phyloP scores from a whole-genome alignment of 345 rosid genomes.

The Jatropha curcas region DNA sequence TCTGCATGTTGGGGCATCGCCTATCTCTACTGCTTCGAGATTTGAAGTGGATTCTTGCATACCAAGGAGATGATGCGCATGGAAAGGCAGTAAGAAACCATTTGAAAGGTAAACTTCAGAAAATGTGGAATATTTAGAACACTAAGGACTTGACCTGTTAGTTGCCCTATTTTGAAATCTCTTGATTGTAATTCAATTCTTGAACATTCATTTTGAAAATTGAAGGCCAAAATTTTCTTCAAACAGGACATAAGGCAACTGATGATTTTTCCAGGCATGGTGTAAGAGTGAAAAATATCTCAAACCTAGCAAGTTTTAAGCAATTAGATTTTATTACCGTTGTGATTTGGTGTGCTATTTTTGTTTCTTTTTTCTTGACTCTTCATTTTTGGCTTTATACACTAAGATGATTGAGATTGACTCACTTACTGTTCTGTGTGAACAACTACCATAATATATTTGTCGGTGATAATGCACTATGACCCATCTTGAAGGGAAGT shows the following conservation, averaged over 20 bases:
- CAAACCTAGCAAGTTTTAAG: too few relatives aligned
- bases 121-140: too few relatives aligned
- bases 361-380: neutral
- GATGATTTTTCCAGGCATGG: neutral
- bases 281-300: too few relatives aligned
- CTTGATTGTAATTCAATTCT: neutral
- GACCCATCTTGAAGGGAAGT: too few relatives aligned
- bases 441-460: neutral
- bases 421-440: too few relatives aligned
- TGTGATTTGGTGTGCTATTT: neutral
- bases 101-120: neutral
- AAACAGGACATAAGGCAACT: neutral
- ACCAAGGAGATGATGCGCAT: neutral
- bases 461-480: neutral
- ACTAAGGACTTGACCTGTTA: too few relatives aligned
- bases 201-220: too few relatives aligned
- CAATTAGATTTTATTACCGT: too few relatives aligned
- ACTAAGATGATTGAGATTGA: too few relatives aligned
- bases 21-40: neutral
- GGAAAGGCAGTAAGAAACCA: neutral
- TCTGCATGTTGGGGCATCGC: too few relatives aligned
- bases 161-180: neutral
- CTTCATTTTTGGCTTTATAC: neutral
- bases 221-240: neutral
- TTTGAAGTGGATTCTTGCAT: neutral